These are phyloP conservation scores for Albophoma yamanashiensis DNA, from an alignment of 2,329 filamentous ascomycete species.

Conservation along the genomic window DNA sequence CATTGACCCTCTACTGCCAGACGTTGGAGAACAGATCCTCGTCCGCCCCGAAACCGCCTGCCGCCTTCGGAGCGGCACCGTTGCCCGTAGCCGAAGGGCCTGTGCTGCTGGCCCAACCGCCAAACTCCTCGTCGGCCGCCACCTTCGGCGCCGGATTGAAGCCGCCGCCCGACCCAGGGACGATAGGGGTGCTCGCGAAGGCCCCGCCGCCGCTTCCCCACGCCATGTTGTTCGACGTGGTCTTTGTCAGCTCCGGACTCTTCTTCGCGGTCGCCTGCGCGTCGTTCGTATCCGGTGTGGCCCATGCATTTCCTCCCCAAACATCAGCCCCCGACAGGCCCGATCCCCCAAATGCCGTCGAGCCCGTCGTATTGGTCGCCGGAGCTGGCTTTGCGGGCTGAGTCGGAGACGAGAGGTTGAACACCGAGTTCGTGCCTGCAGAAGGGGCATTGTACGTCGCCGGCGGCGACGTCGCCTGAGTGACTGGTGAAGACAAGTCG, in stretches of 20 bases:
- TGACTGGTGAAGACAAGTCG: constrained; percentile 52
- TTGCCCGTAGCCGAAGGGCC: constrained; percentile 28
- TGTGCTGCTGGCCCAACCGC: constrained; percentile 77
- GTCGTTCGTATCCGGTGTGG: constrained; percentile 35
- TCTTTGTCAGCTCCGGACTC: constrained; percentile 39
- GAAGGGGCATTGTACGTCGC: constrained; percentile 25
- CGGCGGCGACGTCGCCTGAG: constrained; percentile 32
- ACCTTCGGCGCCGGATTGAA: constrained; percentile 59
- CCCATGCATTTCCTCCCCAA: constrained; percentile 85
- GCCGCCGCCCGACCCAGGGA: constrained; percentile 52
- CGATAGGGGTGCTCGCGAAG: constrained; percentile 49
- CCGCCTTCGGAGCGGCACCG: constrained; percentile 38
- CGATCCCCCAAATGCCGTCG: constrained; percentile 25
- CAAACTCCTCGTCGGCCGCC: constrained; percentile 87
- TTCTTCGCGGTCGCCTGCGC: constrained; percentile 37
- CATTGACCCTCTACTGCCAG: constrained; percentile 54
- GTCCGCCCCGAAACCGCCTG: constrained; percentile 50
- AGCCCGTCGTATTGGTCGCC: constrained; percentile 19
- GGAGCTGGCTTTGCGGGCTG: constrained; percentile 33
- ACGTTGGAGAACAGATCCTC: constrained; percentile 96
- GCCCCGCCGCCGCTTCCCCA: constrained; percentile 40
- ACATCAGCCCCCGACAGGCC: constrained; percentile 52
- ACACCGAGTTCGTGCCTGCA: constrained; percentile 51
- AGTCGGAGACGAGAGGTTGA: constrained; percentile 60
- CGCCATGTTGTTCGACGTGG: constrained; percentile 49